Conservation (phyloP, 768 basidiomycete genomes). For the Russula vinacea region DNA sequence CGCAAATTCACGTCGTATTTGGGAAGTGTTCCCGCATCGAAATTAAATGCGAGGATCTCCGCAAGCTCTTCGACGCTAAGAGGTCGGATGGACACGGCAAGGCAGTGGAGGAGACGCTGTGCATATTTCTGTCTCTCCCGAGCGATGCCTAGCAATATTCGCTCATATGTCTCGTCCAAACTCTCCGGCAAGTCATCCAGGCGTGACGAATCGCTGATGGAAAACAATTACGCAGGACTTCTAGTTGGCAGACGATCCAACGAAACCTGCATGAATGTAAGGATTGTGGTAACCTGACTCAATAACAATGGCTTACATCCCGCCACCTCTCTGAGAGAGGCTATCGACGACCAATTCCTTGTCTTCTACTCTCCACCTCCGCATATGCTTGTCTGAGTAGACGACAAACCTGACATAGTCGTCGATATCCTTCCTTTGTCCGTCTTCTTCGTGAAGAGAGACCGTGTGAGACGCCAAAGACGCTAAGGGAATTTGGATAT, state of each 20-base stretch:
- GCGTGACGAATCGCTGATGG: not conserved
- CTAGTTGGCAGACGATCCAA: not conserved
- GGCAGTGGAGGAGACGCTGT: not conserved
- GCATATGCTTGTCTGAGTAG: not conserved
- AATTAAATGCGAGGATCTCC: not conserved
- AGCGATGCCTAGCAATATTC: not conserved
- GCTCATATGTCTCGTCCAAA: conserved; percentile 3
- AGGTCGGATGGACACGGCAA: not conserved
- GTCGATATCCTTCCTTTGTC: conserved; percentile 1
- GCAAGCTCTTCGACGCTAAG: not conserved
- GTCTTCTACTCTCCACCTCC: not conserved
- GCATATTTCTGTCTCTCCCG: not conserved
- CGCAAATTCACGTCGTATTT: not conserved
- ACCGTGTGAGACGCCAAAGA: not conserved
- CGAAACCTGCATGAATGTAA: not conserved
- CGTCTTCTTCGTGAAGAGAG: not conserved
- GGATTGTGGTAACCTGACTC: no score
- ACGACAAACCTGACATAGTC: not conserved
- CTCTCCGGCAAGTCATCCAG: not conserved
- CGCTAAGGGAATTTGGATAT: not conserved
- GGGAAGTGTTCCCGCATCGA: not conserved
- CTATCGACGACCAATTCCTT: not conserved
- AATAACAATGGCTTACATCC: not conserved
- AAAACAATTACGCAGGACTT: not conserved
- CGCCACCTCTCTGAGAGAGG: not conserved